Percentiles rank a stretch among this genome's conserved stretches.
Conservation (phyloP, 805 yeast species). For the Metschnikowia gelsemii region DNA sequence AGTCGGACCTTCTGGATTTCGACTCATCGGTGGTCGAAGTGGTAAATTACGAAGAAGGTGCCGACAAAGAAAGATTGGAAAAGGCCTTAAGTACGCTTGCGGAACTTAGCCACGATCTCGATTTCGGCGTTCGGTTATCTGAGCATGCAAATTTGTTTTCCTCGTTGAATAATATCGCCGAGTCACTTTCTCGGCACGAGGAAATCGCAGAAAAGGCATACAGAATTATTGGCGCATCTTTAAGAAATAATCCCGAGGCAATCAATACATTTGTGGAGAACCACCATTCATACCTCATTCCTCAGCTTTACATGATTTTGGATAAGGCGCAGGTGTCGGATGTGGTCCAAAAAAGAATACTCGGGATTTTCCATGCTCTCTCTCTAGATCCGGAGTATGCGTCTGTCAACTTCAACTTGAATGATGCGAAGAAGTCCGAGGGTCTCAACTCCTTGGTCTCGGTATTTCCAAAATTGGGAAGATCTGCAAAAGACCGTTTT, state of each 20-base stretch:
- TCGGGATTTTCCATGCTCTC: conserved; percentile 54
- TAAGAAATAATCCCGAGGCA: conserved; percentile 75
- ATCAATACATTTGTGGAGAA: conserved; percentile 34
- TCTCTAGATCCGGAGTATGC: conserved; percentile 38
- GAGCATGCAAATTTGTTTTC: conserved; percentile 32
- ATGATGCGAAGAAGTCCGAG: conserved; percentile 10
- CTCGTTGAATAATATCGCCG: conserved; percentile 28
- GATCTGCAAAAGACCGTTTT: conserved; percentile 37
- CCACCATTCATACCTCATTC: conserved; percentile 21
- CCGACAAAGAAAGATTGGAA: conserved; percentile 22
- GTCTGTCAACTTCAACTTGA: conserved; percentile 24
- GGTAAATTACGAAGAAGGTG: conserved; percentile 12
- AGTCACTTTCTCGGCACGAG: conserved; percentile 12
- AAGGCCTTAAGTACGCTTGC: conserved; percentile 44
- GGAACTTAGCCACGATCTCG: conserved; percentile 67
- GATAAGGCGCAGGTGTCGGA: conserved; percentile 21
- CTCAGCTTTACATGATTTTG: conserved; percentile 25
- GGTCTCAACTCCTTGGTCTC: conserved; percentile 28
- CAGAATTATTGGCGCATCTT: conserved; percentile 61
- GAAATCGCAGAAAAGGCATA: conserved; percentile 52
- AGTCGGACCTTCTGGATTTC: conserved; percentile 20
- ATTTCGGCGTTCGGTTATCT: conserved; percentile 54
- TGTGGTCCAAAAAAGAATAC: conserved; percentile 44
- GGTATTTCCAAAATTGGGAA: conserved; percentile 29
- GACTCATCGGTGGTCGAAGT: conserved; percentile 16